Evolutionary conservation across 1,284 basidiomycete species (phyloP), one percentile per base, ranked within the genome.

Genomic region (Sanghuangporus baumii): DNA sequence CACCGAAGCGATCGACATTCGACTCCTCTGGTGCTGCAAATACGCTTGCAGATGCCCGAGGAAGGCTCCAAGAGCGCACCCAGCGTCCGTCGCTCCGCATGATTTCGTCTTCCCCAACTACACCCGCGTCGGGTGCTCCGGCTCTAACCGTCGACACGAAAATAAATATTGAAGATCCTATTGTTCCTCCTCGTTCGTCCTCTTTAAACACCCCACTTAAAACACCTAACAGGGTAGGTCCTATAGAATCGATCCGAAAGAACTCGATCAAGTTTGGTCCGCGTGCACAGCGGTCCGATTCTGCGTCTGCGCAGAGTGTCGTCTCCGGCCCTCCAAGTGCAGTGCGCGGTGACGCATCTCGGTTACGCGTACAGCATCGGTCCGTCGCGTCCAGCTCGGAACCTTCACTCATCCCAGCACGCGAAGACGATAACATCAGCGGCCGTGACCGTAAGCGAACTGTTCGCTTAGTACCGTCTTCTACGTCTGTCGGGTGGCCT

Each of bases 381-480:
- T 85, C 86, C 37, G 83, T 81, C 6, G 88, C 88, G 50, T 91
- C 88, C 58, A 87, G 81, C 65, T 92, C 89, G 43, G 89, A 92
- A 72, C 89, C 90, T 5, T 91, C 89, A 6, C 78, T 91, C 48
- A 71, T 91, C 60, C 78, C 85, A 20, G 73, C 71, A 41, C 74
- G 75, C 41, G 82, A 84, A 57, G 83, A 81, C 50, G 69, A 71
- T 2, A 79, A 77, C 60, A 34, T 37, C n/a, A 55, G 9, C 37
- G 66, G 74, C 57, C 74, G 84, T 82, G 73, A 77, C 81, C 75
- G 61, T 46, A 59, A 61, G 52, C 66, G 62, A 57, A 58, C 62
- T 64, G 54, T 66, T 58, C 62, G 66, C 55, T 52, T 65, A 18
- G 65, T 65, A 31, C 60, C 67, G 16, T 66, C 47, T 43, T 71